Base-by-base conservation (phyloP, 2,329 filamentous ascomycete species). In the Rachicladosporium sp. region DNA sequence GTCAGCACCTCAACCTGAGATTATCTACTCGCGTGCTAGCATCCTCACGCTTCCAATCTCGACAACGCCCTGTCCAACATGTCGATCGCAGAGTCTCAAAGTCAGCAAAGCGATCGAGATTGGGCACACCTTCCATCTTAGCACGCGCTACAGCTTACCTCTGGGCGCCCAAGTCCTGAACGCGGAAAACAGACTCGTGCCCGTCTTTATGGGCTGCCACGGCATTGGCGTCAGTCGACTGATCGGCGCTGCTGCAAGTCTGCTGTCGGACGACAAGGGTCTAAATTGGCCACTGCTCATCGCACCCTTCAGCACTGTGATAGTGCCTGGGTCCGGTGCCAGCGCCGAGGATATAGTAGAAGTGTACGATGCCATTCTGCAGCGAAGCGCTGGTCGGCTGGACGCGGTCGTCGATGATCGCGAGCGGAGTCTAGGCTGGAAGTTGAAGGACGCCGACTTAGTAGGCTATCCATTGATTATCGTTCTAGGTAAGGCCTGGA, bases 201-300 rank as follows among this genome's bases (percentile, higher is more conserved):
- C 78, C 0, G 71, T 94, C 53, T 77, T 93, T 48, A 98, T 98
- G 91, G 91, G 91, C 40, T 98, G 91, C 58, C 86, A 95, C 56
- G 91, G 91, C 1, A 93, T 98, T 45, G 91, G 91, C 2, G 77
- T 98, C 11, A 93, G 87, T 4, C 80, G 91, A 33, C 78, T 98
- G 51, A 80, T 98, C 45, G 87, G 81, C 6, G 86, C 91, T 1
- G 76, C 91, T 1, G 88, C 88, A 1, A 80, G 89, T 46, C 73
- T 80, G 31, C 67, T 86, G 7, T 71, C 76, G 0, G 85, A 93
- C 49, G 55, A 70, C 2, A 73, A 67, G 53, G 91, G 87, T 0
- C 69, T 96, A 5, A 86, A 85, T 51, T 98, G 91, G 91, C 91
- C 91, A 1, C 70, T 79, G 5, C 77, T 68, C 7, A 87, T 96